Evolutionary conservation across 192 early-diverging fungal species (phyloP).

Genomic region (Lunasporangiospora selenospora): DNA sequence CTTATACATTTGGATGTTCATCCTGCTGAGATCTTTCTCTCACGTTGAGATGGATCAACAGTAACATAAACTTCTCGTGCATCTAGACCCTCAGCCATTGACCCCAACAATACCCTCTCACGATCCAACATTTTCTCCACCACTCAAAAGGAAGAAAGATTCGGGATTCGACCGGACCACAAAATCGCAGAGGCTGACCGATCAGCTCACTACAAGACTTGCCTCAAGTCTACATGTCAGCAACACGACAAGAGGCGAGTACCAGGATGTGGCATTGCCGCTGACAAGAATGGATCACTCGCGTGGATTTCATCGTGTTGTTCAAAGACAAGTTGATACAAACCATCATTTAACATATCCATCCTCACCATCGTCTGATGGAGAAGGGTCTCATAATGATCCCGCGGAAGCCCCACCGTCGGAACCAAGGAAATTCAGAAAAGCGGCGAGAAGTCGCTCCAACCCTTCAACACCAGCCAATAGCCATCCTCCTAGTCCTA

Average conservation of each 20-base stretch:
- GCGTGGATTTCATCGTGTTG: slow-evolving; percentile 30
- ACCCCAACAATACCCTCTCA: slow-evolving; percentile 25
- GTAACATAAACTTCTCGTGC: too few relatives aligned
- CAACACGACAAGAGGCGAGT: background rate
- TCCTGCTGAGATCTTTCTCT: too few relatives aligned
- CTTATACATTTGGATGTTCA: too few relatives aligned
- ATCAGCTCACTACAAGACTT: slow-evolving; percentile 33
- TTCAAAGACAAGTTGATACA: background rate
- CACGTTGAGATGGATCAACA: too few relatives aligned
- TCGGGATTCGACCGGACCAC: slow-evolving; percentile 21
- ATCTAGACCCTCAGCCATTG: slow-evolving; percentile 9
- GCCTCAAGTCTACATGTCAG: slow-evolving; percentile 42
- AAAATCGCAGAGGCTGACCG: slow-evolving; percentile 40
- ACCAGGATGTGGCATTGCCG: background rate
- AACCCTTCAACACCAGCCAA: slow-evolving; percentile 36
- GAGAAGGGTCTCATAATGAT: too few relatives aligned
- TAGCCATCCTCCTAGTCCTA: slow-evolving; percentile 41
- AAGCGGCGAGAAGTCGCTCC: slow-evolving; percentile 26
- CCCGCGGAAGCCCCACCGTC: too few relatives aligned
- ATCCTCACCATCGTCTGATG: too few relatives aligned
- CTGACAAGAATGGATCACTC: slow-evolving; percentile 23
- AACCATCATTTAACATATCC: background rate
- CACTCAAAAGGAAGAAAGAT: slow-evolving; percentile 43
- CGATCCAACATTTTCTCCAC: slow-evolving; percentile 37
- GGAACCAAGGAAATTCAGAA: slow-evolving; percentile 35